Evolutionary conservation across 208 protist species (phyloP).

Genomic region (Tritrichomonas foetus): DNA sequence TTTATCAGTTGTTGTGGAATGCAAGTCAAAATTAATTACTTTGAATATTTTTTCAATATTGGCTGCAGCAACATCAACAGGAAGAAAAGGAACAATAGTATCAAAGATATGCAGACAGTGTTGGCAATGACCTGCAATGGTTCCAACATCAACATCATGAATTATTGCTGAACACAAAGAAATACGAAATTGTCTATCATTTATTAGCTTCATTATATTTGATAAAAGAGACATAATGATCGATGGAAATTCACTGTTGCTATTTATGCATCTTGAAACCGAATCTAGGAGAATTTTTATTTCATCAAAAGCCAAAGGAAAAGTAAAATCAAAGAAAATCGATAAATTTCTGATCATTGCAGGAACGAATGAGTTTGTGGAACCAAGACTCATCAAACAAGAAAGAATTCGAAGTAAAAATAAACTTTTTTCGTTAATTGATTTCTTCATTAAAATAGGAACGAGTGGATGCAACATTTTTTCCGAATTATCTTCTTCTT

Average conservation of each 20-base stretch:
- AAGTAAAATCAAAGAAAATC: neutral
- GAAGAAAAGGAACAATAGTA: neutral
- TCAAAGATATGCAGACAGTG: neutral
- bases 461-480: neutral
- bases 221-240: neutral
- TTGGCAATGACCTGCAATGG: neutral
- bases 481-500: neutral
- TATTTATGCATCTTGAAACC: neutral
- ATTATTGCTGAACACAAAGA: neutral
- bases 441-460: neutral
- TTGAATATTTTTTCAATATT: neutral
- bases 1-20: too few relatives aligned
- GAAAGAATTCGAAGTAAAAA: neutral
- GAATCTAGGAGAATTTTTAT: neutral
- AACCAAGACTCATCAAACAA: neutral
- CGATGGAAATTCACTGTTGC: neutral
- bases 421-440: neutral
- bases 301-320: neutral
- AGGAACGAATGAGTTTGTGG: neutral
- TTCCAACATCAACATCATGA: neutral
- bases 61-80: neutral
- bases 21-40: neutral
- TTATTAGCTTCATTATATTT: neutral
- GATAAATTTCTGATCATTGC: neutral
- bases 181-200: neutral